Conservation (phyloP, 306 rosid genomes). For the Quercus agrifolia region DNA sequence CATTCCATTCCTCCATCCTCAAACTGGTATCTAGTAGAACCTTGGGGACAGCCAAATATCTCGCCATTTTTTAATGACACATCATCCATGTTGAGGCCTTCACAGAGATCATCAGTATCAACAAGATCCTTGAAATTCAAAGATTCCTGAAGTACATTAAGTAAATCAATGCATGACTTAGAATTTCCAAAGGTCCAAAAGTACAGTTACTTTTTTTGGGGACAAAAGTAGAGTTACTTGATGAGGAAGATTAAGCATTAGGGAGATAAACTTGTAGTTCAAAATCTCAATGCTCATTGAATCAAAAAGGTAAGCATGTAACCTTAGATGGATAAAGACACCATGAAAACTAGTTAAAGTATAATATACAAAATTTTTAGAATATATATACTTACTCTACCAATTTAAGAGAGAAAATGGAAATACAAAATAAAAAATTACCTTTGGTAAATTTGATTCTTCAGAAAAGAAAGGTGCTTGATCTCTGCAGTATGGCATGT, state of each 20-base stretch:
- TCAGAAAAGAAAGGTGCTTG: slow-evolving; percentile 38
- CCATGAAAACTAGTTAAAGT: slow-evolving; percentile 8
- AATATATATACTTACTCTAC: neutral
- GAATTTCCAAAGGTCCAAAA: neutral
- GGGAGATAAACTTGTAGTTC: neutral
- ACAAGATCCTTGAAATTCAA: slow-evolving; percentile 43
- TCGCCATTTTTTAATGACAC: slow-evolving; percentile 39
- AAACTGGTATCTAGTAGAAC: slow-evolving; percentile 37
- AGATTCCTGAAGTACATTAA: slow-evolving; percentile 40
- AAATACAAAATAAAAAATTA: slow-evolving; percentile 16
- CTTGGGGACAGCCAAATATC: slow-evolving; percentile 49
- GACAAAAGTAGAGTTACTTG: neutral
- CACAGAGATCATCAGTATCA: slow-evolving; percentile 43
- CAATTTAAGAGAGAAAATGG: neutral
- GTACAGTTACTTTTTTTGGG: neutral
- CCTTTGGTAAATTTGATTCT: slow-evolving; percentile 52
- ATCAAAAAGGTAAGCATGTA: neutral
- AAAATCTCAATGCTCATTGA: neutral
- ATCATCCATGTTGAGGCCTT: slow-evolving; percentile 47
- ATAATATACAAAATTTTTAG: neutral
- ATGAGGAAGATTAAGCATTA: neutral
- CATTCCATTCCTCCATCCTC: slow-evolving; percentile 58
- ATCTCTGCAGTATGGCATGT: slow-evolving; percentile 30
- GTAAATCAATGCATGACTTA: neutral
- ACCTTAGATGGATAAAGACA: neutral